Evolutionary conservation across 768 basidiomycete genomes (phyloP).

Genomic region (Hericium alpestre): DNA sequence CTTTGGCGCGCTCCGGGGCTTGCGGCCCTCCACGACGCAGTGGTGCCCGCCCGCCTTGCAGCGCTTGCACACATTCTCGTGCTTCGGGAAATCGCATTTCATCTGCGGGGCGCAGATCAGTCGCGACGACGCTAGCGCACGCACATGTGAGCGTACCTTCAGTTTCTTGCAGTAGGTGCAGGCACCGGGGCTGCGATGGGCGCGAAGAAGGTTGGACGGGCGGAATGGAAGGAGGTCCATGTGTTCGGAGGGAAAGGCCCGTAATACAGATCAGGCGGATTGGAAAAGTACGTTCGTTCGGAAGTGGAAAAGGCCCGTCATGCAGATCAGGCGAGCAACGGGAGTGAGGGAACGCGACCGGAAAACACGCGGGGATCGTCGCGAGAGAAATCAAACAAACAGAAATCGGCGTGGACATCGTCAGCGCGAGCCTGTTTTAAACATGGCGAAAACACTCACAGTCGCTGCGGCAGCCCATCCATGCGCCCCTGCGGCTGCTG

Average conservation of each 20-base stretch:
- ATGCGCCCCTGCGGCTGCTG: neutral
- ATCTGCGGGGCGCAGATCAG: slow-evolving; percentile 36
- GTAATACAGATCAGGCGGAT: too few relatives aligned
- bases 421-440: too few relatives aligned
- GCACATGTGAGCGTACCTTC: slow-evolving; percentile 43
- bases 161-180: slow-evolving; percentile 82
- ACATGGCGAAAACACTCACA: too few relatives aligned
- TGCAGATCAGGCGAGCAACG: too few relatives aligned
- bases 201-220: neutral
- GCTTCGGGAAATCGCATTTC: slow-evolving; percentile 74
- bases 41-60: slow-evolving; percentile 64
- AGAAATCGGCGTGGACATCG: too few relatives aligned
- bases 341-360: too few relatives aligned
- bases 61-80: slow-evolving; percentile 67
- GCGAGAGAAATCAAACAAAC: too few relatives aligned
- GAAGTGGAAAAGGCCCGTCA: too few relatives aligned
- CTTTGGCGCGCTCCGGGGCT: slow-evolving; percentile 72
- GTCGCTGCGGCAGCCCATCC: neutral
- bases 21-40: slow-evolving; percentile 78
- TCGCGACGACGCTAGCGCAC: neutral
- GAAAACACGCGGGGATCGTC: too few relatives aligned
- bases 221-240: too few relatives aligned
- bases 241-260: too few relatives aligned
- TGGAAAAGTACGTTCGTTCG: too few relatives aligned
- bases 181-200: slow-evolving; percentile 51